These are phyloP conservation scores for Microbotryum silenes-acaulis DNA, from an alignment of 1,284 basidiomycete species.

Conservation along the genomic window DNA sequence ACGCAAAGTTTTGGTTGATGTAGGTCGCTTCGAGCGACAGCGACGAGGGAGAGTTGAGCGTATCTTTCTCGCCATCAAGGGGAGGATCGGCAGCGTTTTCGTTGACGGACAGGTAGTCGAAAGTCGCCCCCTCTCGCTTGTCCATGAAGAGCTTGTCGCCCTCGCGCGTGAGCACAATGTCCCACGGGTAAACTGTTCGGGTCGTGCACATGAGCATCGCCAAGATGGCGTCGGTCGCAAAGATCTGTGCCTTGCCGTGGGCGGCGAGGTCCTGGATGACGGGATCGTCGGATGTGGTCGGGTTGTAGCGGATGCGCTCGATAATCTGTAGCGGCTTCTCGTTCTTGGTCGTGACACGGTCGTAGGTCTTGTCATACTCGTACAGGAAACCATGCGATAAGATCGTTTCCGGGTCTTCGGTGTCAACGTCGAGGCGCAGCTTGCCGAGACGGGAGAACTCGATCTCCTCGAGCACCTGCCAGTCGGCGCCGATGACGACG, in stretches of 20 bases:
- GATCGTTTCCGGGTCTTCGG: conserved; percentile 72
- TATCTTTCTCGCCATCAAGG: conserved; percentile 70
- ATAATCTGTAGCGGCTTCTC: conserved; percentile 83
- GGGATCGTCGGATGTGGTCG: conserved; percentile 94
- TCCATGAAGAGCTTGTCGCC: conserved; percentile 93
- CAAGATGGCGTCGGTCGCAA: conserved; percentile 92
- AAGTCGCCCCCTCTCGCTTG: conserved; percentile 95
- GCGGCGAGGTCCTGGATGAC: conserved; percentile 80
- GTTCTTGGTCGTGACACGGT: conserved; percentile 88
- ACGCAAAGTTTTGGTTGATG: conserved; percentile 98
- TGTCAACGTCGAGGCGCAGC: conserved; percentile 75
- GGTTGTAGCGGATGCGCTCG: conserved; percentile 95
- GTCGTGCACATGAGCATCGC: conserved; percentile 94
- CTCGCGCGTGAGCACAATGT: conserved; percentile 89
- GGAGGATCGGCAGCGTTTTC: conserved; percentile 97
- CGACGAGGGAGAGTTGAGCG: conserved; percentile 88
- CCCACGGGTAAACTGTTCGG: conserved; percentile 96
- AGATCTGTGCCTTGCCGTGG: conserved; percentile 73
- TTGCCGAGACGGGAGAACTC: conserved; percentile 91
- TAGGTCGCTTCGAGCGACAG: conserved; percentile 96
- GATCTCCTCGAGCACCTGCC: conserved; percentile 93
- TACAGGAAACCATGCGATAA: conserved; percentile 83
- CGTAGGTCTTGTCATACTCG: conserved; percentile 90
- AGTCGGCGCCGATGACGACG: conserved; percentile 82
- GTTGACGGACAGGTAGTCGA: conserved; percentile 96